Evolutionary conservation across 2,329 filamentous ascomycete genomes (phyloP), one percentile per base, ranked within the genome.

Genomic region (Claviceps spartinae): DNA sequence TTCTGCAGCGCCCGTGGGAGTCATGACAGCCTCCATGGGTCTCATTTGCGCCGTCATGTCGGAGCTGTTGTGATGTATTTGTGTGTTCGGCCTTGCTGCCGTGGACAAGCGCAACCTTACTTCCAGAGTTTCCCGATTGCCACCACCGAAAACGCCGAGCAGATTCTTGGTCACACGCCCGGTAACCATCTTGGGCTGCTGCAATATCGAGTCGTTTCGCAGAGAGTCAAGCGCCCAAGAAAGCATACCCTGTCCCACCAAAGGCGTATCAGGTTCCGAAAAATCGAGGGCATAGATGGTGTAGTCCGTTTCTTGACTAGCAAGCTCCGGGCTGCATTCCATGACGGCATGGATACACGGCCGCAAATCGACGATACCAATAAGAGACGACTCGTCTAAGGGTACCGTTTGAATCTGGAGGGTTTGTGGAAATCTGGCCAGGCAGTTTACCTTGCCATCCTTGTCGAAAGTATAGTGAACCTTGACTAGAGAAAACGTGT

Each of bases 271-370:
- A 57, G 87, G 86, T 69, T 98, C 93, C 13, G 93, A 96, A 67
- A 91, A 97, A 67, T 98, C 93, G 71, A 88, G 88, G 34, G 91
- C 89, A 69, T 98, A 98, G 52, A 98, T 83, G n/a, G 89, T 93
- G 69, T 93, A 98, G 70, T 98, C 90, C 67, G 79, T 71, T 71
- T 69, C 85, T 65, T 73, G 85, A 74, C 63, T 79, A 8, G 61
- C 60, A 46, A 98, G 77, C 69, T 98, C 93, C 40, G 93, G 93
- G 64, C 93, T 97, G 71, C 76, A 79, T 52, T 80, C 72, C 24
- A 74, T 72, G 54, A 98, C 84, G 52, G 90, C 87, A 65, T 91
- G 83, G 46, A 96, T 80, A 67, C 93, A 97, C 56, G 85, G 84
- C 59, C 84, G 84, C 51, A 97, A 75, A 67, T 96, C 89, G 58